phyloP scores from a whole-genome alignment of 805 yeast species.

The Metschnikowia arizonensis region DNA sequence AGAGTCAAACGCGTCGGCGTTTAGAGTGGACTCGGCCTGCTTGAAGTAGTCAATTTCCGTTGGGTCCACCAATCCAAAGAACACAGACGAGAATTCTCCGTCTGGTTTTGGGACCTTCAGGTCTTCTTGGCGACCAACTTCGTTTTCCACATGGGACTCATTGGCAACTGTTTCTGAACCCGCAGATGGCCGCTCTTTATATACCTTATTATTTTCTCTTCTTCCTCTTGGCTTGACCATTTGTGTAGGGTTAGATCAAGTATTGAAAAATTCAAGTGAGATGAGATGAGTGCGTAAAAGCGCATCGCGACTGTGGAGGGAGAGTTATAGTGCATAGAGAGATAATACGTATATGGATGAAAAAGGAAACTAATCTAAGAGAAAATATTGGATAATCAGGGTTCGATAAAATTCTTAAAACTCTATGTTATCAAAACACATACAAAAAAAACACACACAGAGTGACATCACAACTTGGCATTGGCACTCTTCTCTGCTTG shows the following conservation, averaged over 20 bases:
- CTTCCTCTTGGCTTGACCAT: constrained; percentile 40
- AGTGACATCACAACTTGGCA: constrained; percentile 9
- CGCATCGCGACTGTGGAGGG: constrained; percentile 2
- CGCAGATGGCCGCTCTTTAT: constrained; percentile 19
- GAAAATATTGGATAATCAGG: no score
- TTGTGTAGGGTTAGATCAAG: background rate
- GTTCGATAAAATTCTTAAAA: no score
- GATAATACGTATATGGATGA: background rate
- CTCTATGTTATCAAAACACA: no score
- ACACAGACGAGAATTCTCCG: constrained; percentile 36
- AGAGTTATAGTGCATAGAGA: constrained; percentile 2
- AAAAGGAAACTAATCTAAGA: no score
- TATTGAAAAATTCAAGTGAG: constrained; percentile 4
- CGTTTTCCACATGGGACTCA: background rate
- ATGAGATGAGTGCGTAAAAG: constrained; percentile 11
- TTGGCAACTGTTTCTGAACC: constrained; percentile 5
- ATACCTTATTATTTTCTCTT: constrained; percentile 33
- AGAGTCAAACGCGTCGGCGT: constrained; percentile 70
- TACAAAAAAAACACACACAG: no score
- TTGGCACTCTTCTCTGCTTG: constrained; percentile 7
- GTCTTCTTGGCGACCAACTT: constrained; percentile 8
- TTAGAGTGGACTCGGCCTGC: constrained; percentile 82
- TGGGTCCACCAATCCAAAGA: constrained; percentile 83
- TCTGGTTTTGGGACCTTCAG: constrained; percentile 10
- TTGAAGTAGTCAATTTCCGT: constrained; percentile 87